Conservation (phyloP, 305 asterid species). For the Euphrasia arctica region DNA sequence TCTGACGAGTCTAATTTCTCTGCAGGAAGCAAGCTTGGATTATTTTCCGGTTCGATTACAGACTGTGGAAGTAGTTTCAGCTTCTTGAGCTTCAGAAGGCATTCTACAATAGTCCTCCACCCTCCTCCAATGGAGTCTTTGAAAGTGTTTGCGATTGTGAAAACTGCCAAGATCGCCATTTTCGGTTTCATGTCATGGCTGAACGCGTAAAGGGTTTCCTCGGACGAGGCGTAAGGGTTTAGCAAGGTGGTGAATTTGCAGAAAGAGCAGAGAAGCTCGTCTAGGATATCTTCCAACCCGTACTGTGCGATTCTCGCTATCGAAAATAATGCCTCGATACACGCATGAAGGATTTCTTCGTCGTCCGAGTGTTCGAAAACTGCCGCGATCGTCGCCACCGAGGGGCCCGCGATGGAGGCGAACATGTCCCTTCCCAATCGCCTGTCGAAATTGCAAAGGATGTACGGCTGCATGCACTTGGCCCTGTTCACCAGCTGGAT, state of each 20-base stretch:
- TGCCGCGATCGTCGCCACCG: conserved; percentile 81
- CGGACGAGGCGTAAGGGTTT: conserved; percentile 80
- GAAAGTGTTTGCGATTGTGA: conserved; percentile 75
- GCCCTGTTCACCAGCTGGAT: conserved; percentile 71
- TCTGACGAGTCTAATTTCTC: conserved; percentile 35
- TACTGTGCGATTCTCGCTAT: conserved; percentile 79
- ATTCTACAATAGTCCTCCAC: conserved; percentile 88
- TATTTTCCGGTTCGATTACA: conserved; percentile 48
- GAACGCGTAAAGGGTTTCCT: conserved; percentile 78
- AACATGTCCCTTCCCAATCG: conserved; percentile 91
- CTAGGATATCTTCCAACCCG: conserved; percentile 82
- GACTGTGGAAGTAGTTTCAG: conserved; percentile 82
- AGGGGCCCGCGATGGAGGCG: conserved; percentile 84
- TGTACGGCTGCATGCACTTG: conserved; percentile 52
- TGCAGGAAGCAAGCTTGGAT: neutral
- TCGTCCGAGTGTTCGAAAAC: conserved; percentile 79
- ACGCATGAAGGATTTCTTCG: conserved; percentile 81
- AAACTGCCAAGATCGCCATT: conserved; percentile 87
- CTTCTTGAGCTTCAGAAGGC: conserved; percentile 82
- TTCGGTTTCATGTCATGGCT: conserved; percentile 88
- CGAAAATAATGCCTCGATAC: conserved; percentile 75
- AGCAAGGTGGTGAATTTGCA: conserved; percentile 84
- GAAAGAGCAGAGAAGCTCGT: conserved; percentile 79
- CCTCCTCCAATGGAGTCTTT: conserved; percentile 73
- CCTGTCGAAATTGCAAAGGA: conserved; percentile 59